phyloP scores from a whole-genome alignment of 345 rosid genomes.

The Populus nigra region DNA sequence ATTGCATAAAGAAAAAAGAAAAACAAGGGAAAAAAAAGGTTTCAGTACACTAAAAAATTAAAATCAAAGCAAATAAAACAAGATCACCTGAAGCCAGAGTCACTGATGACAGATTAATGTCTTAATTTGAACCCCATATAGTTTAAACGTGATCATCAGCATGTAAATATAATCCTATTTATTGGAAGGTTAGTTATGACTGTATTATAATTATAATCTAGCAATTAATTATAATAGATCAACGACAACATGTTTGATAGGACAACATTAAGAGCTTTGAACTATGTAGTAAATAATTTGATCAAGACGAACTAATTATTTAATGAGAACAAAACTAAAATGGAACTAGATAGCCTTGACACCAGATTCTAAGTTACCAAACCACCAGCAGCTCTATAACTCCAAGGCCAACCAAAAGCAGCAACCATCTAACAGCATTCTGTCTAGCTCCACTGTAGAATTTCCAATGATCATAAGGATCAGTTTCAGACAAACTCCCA shows the following conservation, averaged over 20 bases:
- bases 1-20: neutral
- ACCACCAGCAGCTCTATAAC: slow-evolving; percentile 12
- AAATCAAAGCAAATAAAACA: neutral
- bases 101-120: neutral
- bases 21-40: neutral
- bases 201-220: neutral
- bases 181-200: neutral
- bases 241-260: neutral
- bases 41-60: neutral
- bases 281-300: no score
- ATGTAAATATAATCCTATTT: neutral
- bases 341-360: neutral
- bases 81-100: neutral
- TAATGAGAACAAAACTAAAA: neutral
- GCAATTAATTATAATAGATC: neutral
- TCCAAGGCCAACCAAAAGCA: slow-evolving; percentile 27
- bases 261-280: neutral
- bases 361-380: neutral
- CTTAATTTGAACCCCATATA: neutral
- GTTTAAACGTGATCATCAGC: neutral
- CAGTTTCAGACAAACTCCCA: slow-evolving; percentile 39
- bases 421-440: slow-evolving; percentile 11
- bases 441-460: slow-evolving; percentile 38
- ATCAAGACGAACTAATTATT: neutral
- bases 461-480: slow-evolving; percentile 30